Conservation (phyloP, 371 early-diverging fungal genomes). For the Actinomucor elegans region DNA sequence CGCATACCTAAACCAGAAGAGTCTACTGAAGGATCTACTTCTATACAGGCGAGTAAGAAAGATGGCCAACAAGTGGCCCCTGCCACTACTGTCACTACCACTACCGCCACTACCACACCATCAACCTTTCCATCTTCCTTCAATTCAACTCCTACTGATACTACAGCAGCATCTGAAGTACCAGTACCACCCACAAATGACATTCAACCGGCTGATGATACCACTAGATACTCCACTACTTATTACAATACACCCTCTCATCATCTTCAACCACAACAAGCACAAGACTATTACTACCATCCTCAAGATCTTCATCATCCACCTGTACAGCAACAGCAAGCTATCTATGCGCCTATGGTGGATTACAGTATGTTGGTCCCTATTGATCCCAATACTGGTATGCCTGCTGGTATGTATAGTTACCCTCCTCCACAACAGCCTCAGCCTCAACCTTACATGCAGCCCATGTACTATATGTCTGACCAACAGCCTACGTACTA, state of each 20-base stretch:
- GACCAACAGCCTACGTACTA: constrained; percentile 10
- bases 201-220: too few species aligned
- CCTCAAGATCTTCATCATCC: too few species aligned
- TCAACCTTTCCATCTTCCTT: too few species aligned
- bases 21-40: too few species aligned
- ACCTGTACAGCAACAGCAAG: constrained; percentile 1
- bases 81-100: background rate
- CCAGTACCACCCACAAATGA: too few species aligned
- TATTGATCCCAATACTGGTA: constrained; percentile 13
- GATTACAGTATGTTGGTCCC: constrained; percentile 21
- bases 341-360: background rate
- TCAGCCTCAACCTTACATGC: constrained; percentile 14
- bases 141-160: too few species aligned
- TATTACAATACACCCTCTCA: background rate
- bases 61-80: too few species aligned
- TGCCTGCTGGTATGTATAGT: constrained; percentile 11
- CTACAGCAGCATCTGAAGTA: too few species aligned
- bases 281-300: constrained; percentile 12
- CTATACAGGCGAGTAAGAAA: too few species aligned
- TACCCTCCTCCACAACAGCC: constrained; percentile 5
- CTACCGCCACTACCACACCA: background rate
- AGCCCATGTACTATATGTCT: constrained; percentile 18
- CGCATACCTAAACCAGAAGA: too few species aligned
- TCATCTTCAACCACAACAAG: background rate
- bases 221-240: too few species aligned